These are phyloP conservation scores for Acanthamoeba lenticulata DNA, from an alignment of 208 protist species.

Conservation along the genomic window DNA sequence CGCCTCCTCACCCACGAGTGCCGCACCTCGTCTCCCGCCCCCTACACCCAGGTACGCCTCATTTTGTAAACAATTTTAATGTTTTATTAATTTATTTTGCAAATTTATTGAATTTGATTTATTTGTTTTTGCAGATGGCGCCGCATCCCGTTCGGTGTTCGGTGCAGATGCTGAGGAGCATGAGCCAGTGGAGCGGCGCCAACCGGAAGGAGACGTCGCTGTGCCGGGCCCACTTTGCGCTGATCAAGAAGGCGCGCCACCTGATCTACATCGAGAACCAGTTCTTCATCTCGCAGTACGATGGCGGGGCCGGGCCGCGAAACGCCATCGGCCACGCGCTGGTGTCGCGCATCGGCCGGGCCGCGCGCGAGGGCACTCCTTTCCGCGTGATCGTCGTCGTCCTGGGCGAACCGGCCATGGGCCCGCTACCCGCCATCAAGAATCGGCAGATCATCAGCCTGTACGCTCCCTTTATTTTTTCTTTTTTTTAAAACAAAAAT, in stretches of 20 bases:
- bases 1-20: constrained; percentile 30
- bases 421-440: background rate
- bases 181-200: background rate
- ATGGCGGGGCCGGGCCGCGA: background rate
- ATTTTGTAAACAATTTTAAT: background rate
- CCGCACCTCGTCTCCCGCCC: background rate
- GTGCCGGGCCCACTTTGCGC: constrained; percentile 69
- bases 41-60: background rate
- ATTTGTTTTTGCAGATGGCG: background rate
- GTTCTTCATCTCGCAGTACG: constrained; percentile 16
- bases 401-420: constrained; percentile 68
- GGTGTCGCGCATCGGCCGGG: constrained; percentile 70
- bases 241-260: constrained; percentile 74
- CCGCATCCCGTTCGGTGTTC: background rate
- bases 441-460: constrained; percentile 63
- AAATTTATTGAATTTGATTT: background rate
- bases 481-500: background rate
- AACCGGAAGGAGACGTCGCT: constrained; percentile 49
- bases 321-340: constrained; percentile 76
- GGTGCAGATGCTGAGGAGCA: constrained; percentile 32
- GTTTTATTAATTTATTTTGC: background rate
- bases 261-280: constrained; percentile 85
- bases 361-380: background rate
- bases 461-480: background rate
- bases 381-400: constrained; percentile 78